Evolutionary conservation across 2,329 filamentous ascomycete species (phyloP), one percentile per base, ranked within the genome.

Genomic region (Chaetomiaceae sp.): DNA sequence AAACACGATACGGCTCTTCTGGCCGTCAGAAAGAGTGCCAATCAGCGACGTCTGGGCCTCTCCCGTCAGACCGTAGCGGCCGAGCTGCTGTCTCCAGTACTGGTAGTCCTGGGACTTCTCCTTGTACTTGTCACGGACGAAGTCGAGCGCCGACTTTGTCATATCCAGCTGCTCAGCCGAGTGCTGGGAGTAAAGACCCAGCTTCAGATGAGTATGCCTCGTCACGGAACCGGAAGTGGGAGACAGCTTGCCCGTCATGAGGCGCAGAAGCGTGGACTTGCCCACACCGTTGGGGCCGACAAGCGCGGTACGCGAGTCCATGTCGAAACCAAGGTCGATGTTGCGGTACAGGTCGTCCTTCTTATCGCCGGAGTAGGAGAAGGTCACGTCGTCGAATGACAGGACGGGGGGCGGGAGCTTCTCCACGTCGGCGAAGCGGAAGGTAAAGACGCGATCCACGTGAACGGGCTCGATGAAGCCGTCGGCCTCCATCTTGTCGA

Each of bases 401-500:
- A 99, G 76, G 40, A 99, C 93, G 34, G 93, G 93, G 47, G 93
- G 95, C 12, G 93, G 93, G n/a, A 99, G 85, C 81, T 99, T 99
- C 69, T 99, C 93, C 48, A 97, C 93, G 66, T 97, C 91, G 61
- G 93, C 93, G 71, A 99, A 99, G 66, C 92, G 86, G 86, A 99
- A 99, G 52, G 86, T 92, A 76, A 99, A 99, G 66, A 96, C 86
- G 56, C 83, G 82, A 73, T 99, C 93, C 58, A 82, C 73, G 50
- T 79, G 73, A 56, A 99, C 90, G 51, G 89, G 88, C 73, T 99
- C 86, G 68, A 99, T 97, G 73, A 97, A 93, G 61, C 93, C 93
- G 65, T 99, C 93, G 63, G 95, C 93, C 80, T 97, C 92, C 93
- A 99, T 99, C 85, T 99, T 99, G 82, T 99, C 93, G 61, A 97